These are phyloP conservation scores for Pezicula rhizophila DNA, from an alignment of 2,329 filamentous ascomycete genomes.

Conservation along the genomic window DNA sequence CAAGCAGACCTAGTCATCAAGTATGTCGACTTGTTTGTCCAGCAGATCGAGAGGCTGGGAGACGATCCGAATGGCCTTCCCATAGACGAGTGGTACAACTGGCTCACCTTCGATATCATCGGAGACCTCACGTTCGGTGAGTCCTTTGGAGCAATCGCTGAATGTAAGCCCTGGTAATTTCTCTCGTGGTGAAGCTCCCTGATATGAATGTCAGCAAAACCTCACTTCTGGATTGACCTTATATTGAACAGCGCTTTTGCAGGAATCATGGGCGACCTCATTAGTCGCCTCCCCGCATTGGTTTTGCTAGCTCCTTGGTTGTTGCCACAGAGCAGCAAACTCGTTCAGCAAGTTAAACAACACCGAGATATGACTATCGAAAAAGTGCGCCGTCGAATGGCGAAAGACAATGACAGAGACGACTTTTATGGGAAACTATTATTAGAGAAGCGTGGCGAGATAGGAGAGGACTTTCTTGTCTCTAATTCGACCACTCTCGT, in stretches of 20 bases:
- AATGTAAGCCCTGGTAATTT: constrained; percentile 30
- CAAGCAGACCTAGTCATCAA: constrained; percentile 21
- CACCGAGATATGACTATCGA: neutral
- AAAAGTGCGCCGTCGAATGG: neutral
- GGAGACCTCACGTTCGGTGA: too few species aligned
- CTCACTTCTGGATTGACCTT: neutral
- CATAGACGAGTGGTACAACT: constrained; percentile 28
- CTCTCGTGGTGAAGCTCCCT: neutral
- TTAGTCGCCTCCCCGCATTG: neutral
- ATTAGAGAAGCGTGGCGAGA: neutral
- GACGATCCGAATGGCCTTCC: neutral
- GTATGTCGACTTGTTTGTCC: constrained; percentile 11
- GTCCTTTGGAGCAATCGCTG: too few species aligned
- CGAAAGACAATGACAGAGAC: neutral
- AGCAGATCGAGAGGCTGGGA: neutral
- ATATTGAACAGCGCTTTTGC: neutral
- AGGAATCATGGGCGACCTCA: neutral
- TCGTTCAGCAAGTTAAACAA: too few species aligned
- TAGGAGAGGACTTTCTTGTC: neutral
- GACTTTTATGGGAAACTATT: neutral
- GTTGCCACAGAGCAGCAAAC: neutral
- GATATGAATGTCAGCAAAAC: neutral
- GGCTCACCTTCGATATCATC: too few species aligned
- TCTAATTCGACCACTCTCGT: neutral
- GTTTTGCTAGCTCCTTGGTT: neutral